A percentile compares a stretch with the other conserved stretches of the same genome.
phyloP scores from a whole-genome alignment of 495 filamentous ascomycete genomes.

The Penicillium taxi region DNA sequence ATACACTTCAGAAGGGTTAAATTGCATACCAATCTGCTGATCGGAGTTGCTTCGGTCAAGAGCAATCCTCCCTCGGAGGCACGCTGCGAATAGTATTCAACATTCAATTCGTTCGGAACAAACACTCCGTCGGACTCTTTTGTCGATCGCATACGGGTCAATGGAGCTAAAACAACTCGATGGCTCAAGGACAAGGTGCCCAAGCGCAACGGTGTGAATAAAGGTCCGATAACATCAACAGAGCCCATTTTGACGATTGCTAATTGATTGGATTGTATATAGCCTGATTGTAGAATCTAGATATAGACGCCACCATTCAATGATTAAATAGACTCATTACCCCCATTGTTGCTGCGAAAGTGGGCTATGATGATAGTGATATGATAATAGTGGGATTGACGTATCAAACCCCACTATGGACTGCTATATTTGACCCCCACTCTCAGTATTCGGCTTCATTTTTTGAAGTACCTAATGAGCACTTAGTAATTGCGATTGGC shows the following conservation, averaged over 20 bases:
- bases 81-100: conserved; percentile 46
- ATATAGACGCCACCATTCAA: neutral
- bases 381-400: conserved; percentile 14
- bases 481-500: no score
- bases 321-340: neutral
- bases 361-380: no score
- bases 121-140: conserved; percentile 34
- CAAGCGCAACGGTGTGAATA: conserved; percentile 48
- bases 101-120: conserved; percentile 29
- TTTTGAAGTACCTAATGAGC: no score
- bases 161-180: conserved; percentile 44
- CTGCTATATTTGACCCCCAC: conserved; percentile 6
- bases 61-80: conserved; percentile 41
- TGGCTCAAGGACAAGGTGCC: conserved; percentile 40
- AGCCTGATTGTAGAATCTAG: neutral
- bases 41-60: conserved; percentile 40
- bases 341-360: conserved; percentile 9
- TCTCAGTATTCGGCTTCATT: no score
- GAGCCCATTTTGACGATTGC: conserved; percentile 19
- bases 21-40: conserved; percentile 20
- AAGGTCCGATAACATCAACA: conserved; percentile 19
- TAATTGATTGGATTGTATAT: neutral
- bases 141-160: conserved; percentile 44
- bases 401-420: neutral
- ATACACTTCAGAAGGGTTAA: no score